Base-by-base conservation (phyloP, 1,139 yeast genomes). In the Torulaspora pretoriensis region DNA sequence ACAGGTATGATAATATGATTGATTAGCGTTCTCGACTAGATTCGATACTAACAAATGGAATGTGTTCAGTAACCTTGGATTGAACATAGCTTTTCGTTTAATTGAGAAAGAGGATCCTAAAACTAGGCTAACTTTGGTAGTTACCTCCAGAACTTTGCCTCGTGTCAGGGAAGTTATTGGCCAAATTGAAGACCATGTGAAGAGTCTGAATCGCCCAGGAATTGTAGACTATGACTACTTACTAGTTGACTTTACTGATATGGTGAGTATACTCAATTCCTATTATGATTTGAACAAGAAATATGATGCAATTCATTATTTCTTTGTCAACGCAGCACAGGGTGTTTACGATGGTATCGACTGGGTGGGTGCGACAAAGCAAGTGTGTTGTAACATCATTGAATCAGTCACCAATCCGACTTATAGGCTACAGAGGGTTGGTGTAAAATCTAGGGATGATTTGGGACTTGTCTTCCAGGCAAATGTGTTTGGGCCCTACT, bases 401-500 rank as follows among this genome's bases (percentile, higher is more conserved):
- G 77, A 78, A 38, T 92, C 95, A 1, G 92, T 85, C 13, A 89
- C 97, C 0, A 82, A 80, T 49, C 95, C 95, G 6, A 79, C 81
- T 1, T 90, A 85, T 68, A 90, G 92, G 64, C 74, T 83, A 26
- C 97, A 92, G 68, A 72, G 75, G 47, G 72, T 77, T 3, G 96
- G 97, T 2, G 80, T 81, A 24, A 78, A 74, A 55, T 77, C 95
- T 1, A 63, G 58, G n/a, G 88, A 79, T 56, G 89, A 79, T 0
- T 58, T 92, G 72, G 97, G 98, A 1, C 68, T 85, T 29, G 90
- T 89, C 4, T 94, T 92, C 68, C 96, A 92, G 67, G 95, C 95
- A 4, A 92, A 92, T 61, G 96, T 90, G 10, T 86, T 94, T 67
- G 96, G 96, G 0, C 98, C 97, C 1, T 90, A 86, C 69, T 92